phyloP scores from a whole-genome alignment of 2,329 filamentous ascomycete genomes.

The Fusarium incarnatum region DNA sequence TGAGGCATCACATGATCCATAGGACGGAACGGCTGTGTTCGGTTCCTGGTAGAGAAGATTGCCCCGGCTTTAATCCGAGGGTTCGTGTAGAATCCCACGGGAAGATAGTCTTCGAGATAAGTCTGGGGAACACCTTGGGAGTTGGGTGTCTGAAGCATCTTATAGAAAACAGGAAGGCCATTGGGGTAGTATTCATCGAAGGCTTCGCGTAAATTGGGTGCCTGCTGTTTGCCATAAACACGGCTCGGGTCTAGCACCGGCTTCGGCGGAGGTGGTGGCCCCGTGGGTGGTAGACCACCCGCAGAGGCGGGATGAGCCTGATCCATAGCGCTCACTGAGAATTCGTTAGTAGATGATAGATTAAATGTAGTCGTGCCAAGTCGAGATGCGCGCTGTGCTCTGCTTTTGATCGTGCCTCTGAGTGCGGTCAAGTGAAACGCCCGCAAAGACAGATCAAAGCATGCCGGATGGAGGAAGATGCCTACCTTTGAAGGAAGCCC shows the following conservation, averaged over 20 bases:
- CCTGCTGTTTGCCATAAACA: conserved; percentile 41
- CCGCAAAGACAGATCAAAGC: background rate
- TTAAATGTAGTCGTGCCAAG: background rate
- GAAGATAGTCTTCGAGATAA: conserved; percentile 54
- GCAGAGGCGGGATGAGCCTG: conserved; percentile 5
- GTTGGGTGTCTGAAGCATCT: conserved; percentile 47
- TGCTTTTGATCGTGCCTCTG: background rate
- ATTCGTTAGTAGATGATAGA: conserved; percentile 18
- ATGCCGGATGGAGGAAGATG: background rate
- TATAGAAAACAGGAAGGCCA: conserved; percentile 52
- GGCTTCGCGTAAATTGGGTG: conserved; percentile 39
- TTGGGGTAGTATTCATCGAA: conserved; percentile 52
- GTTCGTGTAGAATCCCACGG: conserved; percentile 53
- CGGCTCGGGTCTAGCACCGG: conserved; percentile 36
- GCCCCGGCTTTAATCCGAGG: conserved; percentile 49
- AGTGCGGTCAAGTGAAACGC: background rate
- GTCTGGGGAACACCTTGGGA: conserved; percentile 42
- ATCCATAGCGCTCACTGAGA: conserved; percentile 32
- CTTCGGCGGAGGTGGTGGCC: conserved; percentile 28
- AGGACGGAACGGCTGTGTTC: conserved; percentile 46
- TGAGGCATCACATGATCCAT: conserved; percentile 46
- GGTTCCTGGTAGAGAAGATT: conserved; percentile 55
- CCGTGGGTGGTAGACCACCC: conserved; percentile 20
- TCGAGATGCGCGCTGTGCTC: background rate
- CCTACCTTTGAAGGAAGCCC: conserved; percentile 25